Percentiles rank a stretch among this genome's conserved stretches.
These are phyloP conservation scores for Sambucus nigra DNA, from an alignment of 129 eudicot genomes.

Conservation along the genomic window DNA sequence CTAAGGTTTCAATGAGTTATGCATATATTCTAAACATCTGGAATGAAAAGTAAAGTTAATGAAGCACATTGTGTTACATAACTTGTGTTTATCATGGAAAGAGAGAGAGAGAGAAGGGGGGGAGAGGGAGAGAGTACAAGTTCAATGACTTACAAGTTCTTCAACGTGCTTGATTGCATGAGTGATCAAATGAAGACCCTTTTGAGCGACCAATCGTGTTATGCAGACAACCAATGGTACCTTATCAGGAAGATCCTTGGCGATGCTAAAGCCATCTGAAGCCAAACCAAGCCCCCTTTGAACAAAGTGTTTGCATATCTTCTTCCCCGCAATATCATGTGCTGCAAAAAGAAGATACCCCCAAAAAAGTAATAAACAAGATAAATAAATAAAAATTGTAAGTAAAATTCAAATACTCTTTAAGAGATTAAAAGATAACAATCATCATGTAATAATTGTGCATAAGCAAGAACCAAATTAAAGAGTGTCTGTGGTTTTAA, in stretches of 20 bases:
- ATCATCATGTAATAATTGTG: no score
- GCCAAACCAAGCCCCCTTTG: constrained; percentile 72
- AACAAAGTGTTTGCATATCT: constrained; percentile 60
- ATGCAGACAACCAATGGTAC: constrained; percentile 83
- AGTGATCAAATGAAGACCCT: constrained; percentile 83
- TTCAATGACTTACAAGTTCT: constrained; percentile 43
- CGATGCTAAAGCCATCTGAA: constrained; percentile 15
- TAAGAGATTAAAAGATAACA: no score
- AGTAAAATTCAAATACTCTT: no score
- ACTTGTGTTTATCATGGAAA: neutral
- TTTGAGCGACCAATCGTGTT: constrained; percentile 81
- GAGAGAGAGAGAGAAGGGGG: neutral
- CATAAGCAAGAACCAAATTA: no score
- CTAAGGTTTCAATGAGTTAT: no score
- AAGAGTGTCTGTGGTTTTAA: no score
- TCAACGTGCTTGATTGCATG: constrained; percentile 59
- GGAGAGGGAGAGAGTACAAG: constrained; percentile 5
- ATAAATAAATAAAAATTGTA: no score
- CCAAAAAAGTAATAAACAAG: no score
- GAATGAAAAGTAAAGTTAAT: no score
- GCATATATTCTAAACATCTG: no score
- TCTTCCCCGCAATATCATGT: constrained; percentile 39
- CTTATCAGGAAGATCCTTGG: constrained; percentile 14
- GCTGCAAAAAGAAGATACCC: constrained; percentile 32
- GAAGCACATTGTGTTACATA: neutral